Conservation (phyloP, 768 basidiomycete genomes). For the Boletus subcaerulescens region DNA sequence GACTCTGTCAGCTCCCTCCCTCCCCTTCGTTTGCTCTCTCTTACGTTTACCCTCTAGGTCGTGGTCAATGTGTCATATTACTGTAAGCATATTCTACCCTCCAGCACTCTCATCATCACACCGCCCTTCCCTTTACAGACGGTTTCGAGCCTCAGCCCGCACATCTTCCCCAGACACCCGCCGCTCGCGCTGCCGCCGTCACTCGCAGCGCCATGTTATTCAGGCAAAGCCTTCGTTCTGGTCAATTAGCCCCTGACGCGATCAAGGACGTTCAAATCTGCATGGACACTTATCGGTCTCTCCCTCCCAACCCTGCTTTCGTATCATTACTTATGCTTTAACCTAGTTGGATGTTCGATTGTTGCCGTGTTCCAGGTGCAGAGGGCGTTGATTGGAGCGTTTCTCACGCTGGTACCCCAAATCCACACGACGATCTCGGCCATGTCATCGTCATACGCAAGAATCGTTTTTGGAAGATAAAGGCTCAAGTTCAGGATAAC, state of each 20-base stretch:
- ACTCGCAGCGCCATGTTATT: conserved; percentile 73
- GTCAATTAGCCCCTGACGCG: conserved; percentile 59
- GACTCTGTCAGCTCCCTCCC: conserved; percentile 59
- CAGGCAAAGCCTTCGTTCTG: conserved; percentile 64
- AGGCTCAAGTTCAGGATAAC: conserved; percentile 50
- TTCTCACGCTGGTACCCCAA: conserved; percentile 53
- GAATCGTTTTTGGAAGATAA: conserved; percentile 81
- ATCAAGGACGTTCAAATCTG: conserved; percentile 71
- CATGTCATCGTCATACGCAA: conserved; percentile 86
- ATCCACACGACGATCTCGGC: conserved; percentile 47
- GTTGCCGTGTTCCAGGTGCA: conserved; percentile 73
- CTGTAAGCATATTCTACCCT: conserved; percentile 47
- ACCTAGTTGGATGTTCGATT: conserved; percentile 88
- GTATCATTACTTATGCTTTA: background rate
- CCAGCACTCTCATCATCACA: conserved; percentile 6
- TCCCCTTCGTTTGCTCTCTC: background rate
- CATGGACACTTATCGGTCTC: conserved; percentile 85
- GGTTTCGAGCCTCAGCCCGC: conserved; percentile 69
- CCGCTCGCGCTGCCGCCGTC: conserved; percentile 68
- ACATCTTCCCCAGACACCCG: conserved; percentile 55
- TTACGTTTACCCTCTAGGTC: conserved; percentile 44
- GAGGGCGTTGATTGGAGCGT: conserved; percentile 77
- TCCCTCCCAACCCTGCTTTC: background rate
- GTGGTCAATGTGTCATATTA: conserved; percentile 95
- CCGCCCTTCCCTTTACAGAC: conserved; percentile 43